Base-by-base conservation (phyloP, 768 basidiomycete genomes). In the Boletus rubescentipes region DNA sequence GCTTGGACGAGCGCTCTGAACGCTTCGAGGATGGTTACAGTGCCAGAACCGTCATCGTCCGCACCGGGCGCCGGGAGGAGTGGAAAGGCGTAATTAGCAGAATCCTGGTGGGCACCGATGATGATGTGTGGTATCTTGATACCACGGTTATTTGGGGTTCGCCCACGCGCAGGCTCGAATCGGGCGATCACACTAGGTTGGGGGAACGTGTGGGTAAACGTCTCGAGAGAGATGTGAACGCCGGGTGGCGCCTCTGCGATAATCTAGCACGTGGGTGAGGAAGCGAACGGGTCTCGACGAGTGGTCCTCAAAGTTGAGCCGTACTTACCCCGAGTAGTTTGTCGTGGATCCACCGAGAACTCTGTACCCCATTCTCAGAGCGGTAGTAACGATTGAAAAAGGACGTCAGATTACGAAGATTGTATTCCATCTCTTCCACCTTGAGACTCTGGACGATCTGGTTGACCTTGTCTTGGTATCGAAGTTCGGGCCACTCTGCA, bases 11-110 rank as follows among this genome's bases (percentile, higher is more conserved):
- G 73, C 14, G 79, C 87, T 35, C 88, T 80, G 68, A 89, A 89
- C 18, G 86, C 77, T 73, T 92, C 89, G 41, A 92, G 70, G 57
- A 90, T 88, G n/a, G 85, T 87, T 48, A 89, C 85, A 21, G 77
- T 79, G 55, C 89, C 90, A 58, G 86, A 75, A 26, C 79, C 79
- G 51, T 79, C 78, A 51, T 80, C 79, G 46, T 79, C 79, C 1
- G 77, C 77, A 42, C 80, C 79, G 34, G 79, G 78, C 6, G 79
- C 78, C 39, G 72, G 73, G 39, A 76, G 76, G 46, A 58, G 66
- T 4, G 71, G 69, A 0, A 75, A 74, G 45, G 52, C 71, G 59
- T 62, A 65, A 52, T 77, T 79, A 57, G 76, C 74, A 2, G 74
- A 75, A 50, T 78, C 76, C 62, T 77, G 74, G 58, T 76, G 77